Conservation (phyloP, 805 yeast genomes). For the Yamadazyma insecticola region DNA sequence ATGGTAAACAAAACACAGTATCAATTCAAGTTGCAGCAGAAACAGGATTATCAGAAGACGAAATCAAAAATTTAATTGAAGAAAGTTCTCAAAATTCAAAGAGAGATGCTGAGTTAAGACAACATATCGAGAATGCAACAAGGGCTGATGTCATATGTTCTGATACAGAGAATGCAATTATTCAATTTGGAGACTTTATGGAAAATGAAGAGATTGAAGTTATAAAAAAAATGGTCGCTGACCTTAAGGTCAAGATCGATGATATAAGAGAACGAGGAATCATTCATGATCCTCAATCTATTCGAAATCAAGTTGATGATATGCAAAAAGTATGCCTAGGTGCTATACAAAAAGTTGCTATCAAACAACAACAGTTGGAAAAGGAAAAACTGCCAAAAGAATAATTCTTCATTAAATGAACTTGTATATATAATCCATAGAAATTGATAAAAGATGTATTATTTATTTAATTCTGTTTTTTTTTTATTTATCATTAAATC, state of each 20-base stretch:
- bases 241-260: slow-evolving; percentile 23
- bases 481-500: too few relatives aligned
- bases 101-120: slow-evolving; percentile 54
- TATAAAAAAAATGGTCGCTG: slow-evolving; percentile 15
- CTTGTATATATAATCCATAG: too few relatives aligned
- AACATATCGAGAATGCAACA: slow-evolving; percentile 67
- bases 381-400: slow-evolving; percentile 3
- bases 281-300: slow-evolving; percentile 27
- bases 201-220: slow-evolving; percentile 42
- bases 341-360: slow-evolving; percentile 37
- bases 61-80: slow-evolving; percentile 56
- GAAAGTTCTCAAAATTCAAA: slow-evolving; percentile 64
- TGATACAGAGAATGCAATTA: slow-evolving; percentile 84
- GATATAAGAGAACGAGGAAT: slow-evolving; percentile 28
- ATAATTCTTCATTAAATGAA: too few relatives aligned
- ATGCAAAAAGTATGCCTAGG: slow-evolving; percentile 34
- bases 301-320: slow-evolving; percentile 32
- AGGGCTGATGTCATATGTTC: slow-evolving; percentile 73
- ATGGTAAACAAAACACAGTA: slow-evolving; percentile 47
- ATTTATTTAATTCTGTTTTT: too few relatives aligned
- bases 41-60: slow-evolving; percentile 65
- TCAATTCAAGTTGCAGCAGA: slow-evolving; percentile 67
- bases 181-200: slow-evolving; percentile 57
- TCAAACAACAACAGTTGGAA: slow-evolving; percentile 21
- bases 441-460: too few relatives aligned